Base-by-base conservation (phyloP, 331 rosid genomes). In the Spiraea crenata region DNA sequence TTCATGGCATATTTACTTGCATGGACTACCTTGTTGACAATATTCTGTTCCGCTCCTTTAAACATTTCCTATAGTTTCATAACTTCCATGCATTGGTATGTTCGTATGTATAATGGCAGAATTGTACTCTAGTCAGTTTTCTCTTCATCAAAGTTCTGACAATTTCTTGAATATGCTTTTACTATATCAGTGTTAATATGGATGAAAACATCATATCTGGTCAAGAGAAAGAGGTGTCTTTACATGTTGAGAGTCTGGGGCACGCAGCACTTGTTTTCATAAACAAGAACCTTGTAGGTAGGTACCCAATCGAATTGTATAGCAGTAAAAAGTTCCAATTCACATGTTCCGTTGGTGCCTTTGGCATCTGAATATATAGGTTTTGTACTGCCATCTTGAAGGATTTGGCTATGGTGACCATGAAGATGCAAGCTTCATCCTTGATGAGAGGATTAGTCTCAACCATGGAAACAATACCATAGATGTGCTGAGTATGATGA, bases 391-490 rank as follows among this genome's bases (percentile, higher is more conserved):
- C 5, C 4, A 50, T 38, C 16, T 40, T 54, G 31, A n/a, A 69
- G 63, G 63, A 69, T 69, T 69, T 54, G 73, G 73, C 40, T 69
- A 54, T 1, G 73, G 73, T 20, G 52, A 69, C 73, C 73, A 69
- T 69, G 73, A 69, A 54, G 73, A 69, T 69, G 73, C 73, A 19
- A 69, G 73, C 51, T 54, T 69, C 63, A 54, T 69, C 25, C 63
- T 54, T 7, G 35, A 69, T 15, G 52, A 69, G 52, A 44, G 20
- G 63, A 57, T 54, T 54, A 25, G 63, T 20, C 52, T 69, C 9
- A 54, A 69, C 63, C 73, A 44, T 13, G 73, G 73, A 54, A 69
- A 69, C 41, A 69, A 69, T 69, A 69, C 73, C 2, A 20, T 69
- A 40, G 73, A 69, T 20, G 15, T 69, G 63, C 41, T 69, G 73